Evolutionary conservation across 345 rosid species (phyloP), one percentile per base, ranked within the genome.

Genomic region (Dipteronia sinensis): DNA sequence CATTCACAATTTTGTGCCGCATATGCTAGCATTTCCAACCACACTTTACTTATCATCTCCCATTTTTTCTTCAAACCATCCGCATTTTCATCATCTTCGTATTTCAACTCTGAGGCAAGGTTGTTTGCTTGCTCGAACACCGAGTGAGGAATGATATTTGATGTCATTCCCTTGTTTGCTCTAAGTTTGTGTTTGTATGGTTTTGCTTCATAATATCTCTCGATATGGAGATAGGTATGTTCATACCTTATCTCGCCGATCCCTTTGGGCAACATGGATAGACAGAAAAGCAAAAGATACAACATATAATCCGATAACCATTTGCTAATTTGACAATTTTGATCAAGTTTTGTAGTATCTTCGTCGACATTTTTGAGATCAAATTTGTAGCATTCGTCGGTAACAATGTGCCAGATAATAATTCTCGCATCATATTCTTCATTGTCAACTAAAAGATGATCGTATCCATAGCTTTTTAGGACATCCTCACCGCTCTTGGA

Each of bases 371-470:
- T 42, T 6, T 42, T 42, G 46, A 42, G 46, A 0, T 79, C 31
- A 61, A 3, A 15, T 61, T 49, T 49, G 55, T 19, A 2, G 16
- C 0, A 69, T 34, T 10, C 59, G 17, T 73, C 8, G 15, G 81
- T 79, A 2, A 78, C 83, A 20, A 80, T 80, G 63, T 83, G 75
- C 81, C 81, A 80, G 31, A 74, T n/a, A 62, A 71, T 53, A 29
- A 83, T 51, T 67, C 79, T 67, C 12, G 69, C 34, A 46, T 76
- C 73, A 31, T 77, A 65, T 44, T 78, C 67, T 44, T 56, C 16
- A 12, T 71, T 47, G 4, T 65, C n/a, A n/a, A n/a, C n/a, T n/a
- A n/a, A n/a, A n/a, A n/a, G n/a, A n/a, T n/a, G n/a, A n/a, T n/a
- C 55, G 46, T 42, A 42, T 9, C 46, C 46, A 9, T 42, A 42